These are phyloP conservation scores for Penicillium verhagenii DNA, from an alignment of 495 filamentous ascomycete species.

Conservation along the genomic window DNA sequence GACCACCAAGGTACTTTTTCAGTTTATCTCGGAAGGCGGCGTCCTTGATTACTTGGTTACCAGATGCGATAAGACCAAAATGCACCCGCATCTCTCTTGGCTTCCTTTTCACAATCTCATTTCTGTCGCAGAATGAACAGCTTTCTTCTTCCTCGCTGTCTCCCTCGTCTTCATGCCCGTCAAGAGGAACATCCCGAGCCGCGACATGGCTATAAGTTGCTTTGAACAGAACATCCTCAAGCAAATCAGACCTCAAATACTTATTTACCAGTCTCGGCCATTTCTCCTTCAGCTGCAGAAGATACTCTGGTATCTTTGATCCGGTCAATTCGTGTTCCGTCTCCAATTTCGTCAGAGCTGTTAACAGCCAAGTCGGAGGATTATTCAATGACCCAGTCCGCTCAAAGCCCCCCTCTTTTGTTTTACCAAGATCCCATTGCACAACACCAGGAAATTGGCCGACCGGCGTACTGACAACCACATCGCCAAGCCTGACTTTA, in stretches of 20 bases:
- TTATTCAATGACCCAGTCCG: neutral
- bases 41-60: slow-evolving; percentile 25
- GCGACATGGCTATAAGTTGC: no score
- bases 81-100: slow-evolving; percentile 19
- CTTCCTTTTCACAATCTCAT: no score
- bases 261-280: neutral
- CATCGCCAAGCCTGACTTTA: slow-evolving; percentile 22
- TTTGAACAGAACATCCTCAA: no score
- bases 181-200: no score
- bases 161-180: no score
- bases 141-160: no score
- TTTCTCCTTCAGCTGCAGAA: neutral
- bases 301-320: neutral
- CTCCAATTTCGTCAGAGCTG: neutral
- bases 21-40: slow-evolving; percentile 25
- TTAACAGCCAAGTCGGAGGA: neutral
- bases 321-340: neutral
- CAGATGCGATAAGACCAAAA: slow-evolving; percentile 30
- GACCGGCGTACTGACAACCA: slow-evolving; percentile 30
- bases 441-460: slow-evolving; percentile 12
- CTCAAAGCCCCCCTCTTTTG: slow-evolving; percentile 24
- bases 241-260: neutral
- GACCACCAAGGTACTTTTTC: slow-evolving; percentile 27
- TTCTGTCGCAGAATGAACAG: no score
- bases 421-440: slow-evolving; percentile 24